These are phyloP conservation scores for Domatiomyces globalis DNA, from an alignment of 2,329 filamentous ascomycete genomes.

Conservation along the genomic window DNA sequence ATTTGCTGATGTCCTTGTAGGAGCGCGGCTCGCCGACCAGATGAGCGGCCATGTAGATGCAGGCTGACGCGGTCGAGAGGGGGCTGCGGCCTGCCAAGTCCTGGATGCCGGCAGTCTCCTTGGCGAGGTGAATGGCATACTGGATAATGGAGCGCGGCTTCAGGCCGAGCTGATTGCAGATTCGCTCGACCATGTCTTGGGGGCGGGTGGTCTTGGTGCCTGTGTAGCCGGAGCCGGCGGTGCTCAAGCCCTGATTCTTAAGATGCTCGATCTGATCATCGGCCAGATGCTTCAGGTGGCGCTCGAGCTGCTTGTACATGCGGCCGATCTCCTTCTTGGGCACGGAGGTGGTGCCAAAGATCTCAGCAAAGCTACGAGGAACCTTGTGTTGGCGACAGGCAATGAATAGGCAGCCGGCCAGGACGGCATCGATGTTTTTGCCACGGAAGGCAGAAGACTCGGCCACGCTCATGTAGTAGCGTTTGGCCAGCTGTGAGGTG, in stretches of 20 bases:
- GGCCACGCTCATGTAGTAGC: constrained; percentile 87
- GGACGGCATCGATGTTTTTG: constrained; percentile 84
- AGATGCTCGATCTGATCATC: constrained; percentile 33
- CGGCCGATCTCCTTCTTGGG: constrained; percentile 95
- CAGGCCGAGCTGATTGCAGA: constrained; percentile 69
- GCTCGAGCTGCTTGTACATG: constrained; percentile 85
- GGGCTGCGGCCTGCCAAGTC: constrained; percentile 85
- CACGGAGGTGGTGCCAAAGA: constrained; percentile 83
- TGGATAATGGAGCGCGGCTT: constrained; percentile 51
- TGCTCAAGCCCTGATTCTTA: constrained; percentile 4
- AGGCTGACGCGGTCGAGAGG: constrained; percentile 82
- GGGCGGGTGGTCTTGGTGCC: constrained; percentile 65
- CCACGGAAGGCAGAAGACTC: constrained; percentile 90
- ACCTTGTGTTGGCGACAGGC: constrained; percentile 82
- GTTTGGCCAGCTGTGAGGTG: constrained; percentile 79
- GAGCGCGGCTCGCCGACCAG: constrained; percentile 65
- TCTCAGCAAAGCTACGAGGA: constrained; percentile 83
- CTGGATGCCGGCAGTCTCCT: constrained; percentile 60
- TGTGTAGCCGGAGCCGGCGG: constrained; percentile 49
- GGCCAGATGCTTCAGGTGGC: constrained; percentile 55
- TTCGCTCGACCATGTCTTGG: constrained; percentile 73
- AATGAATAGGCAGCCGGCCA: constrained; percentile 94
- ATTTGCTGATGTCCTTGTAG: constrained; percentile 72
- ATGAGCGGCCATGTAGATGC: constrained; percentile 90
- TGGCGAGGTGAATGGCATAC: constrained; percentile 63